A percentile compares a stretch with the other conserved stretches of the same genome.
Evolutionary conservation across 345 rosid species (phyloP).

Genomic region (Geranium brycei): DNA sequence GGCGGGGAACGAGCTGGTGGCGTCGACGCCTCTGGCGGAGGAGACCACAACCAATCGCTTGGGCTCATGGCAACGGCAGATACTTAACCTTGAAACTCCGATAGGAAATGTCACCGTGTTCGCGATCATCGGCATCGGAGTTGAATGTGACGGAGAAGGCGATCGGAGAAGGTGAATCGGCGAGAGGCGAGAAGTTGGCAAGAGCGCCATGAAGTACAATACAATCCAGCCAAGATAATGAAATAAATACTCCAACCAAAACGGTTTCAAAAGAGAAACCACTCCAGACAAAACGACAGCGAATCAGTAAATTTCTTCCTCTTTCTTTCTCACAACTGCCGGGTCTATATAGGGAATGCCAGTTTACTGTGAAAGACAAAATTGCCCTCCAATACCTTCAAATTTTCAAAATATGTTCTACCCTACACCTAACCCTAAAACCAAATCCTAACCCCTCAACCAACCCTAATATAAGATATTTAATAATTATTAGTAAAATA

Average conservation of each 20-base stretch:
- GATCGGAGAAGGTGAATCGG: background rate
- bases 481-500: too few species aligned
- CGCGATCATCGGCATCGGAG: background rate
- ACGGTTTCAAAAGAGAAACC: too few species aligned
- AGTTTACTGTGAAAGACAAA: too few species aligned
- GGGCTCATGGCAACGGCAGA: background rate
- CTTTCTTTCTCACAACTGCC: too few species aligned
- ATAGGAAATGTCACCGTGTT: conserved; percentile 1
- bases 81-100: conserved; percentile 1
- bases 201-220: background rate
- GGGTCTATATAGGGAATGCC: too few species aligned
- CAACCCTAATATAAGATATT: too few species aligned
- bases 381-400: too few species aligned
- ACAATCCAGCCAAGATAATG: background rate
- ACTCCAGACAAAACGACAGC: too few species aligned
- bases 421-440: too few species aligned
- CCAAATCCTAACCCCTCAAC: too few species aligned
- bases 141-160: background rate
- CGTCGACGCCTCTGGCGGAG: conserved; percentile 22
- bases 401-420: too few species aligned
- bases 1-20: conserved; percentile 12
- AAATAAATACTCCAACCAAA: background rate
- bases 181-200: background rate
- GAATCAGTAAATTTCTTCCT: too few species aligned
- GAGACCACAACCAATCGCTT: conserved; percentile 13